Base-by-base conservation (phyloP, 2,329 filamentous ascomycete species). In the Aspergillus fructus region DNA sequence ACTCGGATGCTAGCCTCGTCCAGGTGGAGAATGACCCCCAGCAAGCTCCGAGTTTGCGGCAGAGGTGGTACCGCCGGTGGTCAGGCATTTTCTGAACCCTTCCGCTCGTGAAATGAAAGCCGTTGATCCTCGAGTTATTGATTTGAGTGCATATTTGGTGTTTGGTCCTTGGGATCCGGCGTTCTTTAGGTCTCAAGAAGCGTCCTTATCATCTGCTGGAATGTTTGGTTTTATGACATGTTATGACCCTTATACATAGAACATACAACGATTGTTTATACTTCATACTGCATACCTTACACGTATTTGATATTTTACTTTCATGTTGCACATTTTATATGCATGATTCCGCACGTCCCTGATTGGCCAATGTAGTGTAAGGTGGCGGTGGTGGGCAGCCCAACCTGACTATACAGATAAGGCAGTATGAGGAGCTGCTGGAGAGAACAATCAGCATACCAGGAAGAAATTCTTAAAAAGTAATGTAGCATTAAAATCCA, bases 61-160 rank as follows among this genome's bases (percentile, higher is more conserved):
- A 68, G 41, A 61, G 60, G 49, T 72, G 70, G 70, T 72, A 69
- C 59, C 68, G 69, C 55, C 65, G 68, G 60, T 65, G 66, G 50
- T 66, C 67, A 49, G 68, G 63, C 17, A 59, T 59, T 9, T 59
- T 61, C 30, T 64, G 56, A 58, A 9, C 11, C 42, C 12, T 6
- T 34, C 30, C 59, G 27, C n/a, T 33, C 23, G n/a, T 21, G n/a
- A 42, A 11, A 42, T 42, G 40, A 17, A 42, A 37, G 13, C 12
- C 34, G 4, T 37, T 37, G 2, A 1, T 11, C 9, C 12, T 30
- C 7, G 27, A 19, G 27, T 11, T 47, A 12, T 19, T 47, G 5
- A 12, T 24, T 30, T 47, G 11, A 13, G 4, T 47, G 6, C 24
- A 33, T 46, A 30, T 34, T 46, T 52, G 23, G 30, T 21, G 13